Evolutionary conservation across 2,329 filamentous ascomycete species (phyloP).

Genomic region (Helotiales sp.): DNA sequence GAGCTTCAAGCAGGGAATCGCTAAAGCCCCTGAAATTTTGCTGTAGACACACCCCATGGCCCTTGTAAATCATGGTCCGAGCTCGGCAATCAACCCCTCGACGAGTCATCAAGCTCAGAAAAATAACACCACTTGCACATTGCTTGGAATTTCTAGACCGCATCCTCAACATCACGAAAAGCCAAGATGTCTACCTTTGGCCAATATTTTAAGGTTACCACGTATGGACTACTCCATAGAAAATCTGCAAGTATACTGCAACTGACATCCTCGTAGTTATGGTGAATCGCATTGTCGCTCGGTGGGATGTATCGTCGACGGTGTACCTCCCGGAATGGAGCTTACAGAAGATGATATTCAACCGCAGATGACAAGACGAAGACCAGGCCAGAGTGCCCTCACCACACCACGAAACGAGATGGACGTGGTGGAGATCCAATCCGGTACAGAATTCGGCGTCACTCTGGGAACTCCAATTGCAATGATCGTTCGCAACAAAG

Average conservation of each 20-base stretch:
- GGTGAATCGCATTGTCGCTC: conserved; percentile 90
- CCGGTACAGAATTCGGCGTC: conserved; percentile 86
- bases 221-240: conserved; percentile 48
- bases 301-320: conserved; percentile 94
- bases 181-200: conserved; percentile 83
- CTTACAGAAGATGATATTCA: conserved; percentile 89
- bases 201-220: conserved; percentile 79
- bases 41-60: conserved; percentile 3
- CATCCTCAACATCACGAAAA: conserved; percentile 11
- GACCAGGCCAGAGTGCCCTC: conserved; percentile 87
- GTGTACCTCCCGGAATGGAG: conserved; percentile 84
- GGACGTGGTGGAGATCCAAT: conserved; percentile 89
- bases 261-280: conserved; percentile 50
- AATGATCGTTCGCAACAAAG: conserved; percentile 87
- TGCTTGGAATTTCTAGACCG: conserved; percentile 9
- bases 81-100: conserved; percentile 21
- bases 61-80: conserved; percentile 22
- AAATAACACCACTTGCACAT: conserved; percentile 24
- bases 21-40: not conserved
- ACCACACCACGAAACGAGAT: conserved; percentile 94
- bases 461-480: conserved; percentile 91
- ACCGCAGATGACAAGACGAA: conserved; percentile 88
- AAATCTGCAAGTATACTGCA: not conserved
- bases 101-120: conserved; percentile 36
- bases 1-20: not conserved